phyloP scores from a whole-genome alignment of 805 yeast genomes.

The Schwanniomyces yamadae region DNA sequence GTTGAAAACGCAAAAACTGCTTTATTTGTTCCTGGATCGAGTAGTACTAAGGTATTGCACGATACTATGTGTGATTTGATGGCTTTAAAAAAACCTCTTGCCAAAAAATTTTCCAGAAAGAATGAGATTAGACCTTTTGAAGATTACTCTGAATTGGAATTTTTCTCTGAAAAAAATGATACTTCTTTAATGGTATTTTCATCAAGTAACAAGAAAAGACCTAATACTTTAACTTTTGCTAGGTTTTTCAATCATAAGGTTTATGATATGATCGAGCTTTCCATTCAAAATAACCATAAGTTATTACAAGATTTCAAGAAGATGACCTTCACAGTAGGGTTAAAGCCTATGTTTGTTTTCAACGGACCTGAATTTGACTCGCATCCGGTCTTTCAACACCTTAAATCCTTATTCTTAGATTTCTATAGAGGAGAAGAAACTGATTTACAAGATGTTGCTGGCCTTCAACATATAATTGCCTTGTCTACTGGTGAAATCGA shows the following conservation, averaged over 20 bases:
- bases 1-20: conserved; percentile 90
- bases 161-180: conserved; percentile 94
- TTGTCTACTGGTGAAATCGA: conserved; percentile 74
- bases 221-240: conserved; percentile 82
- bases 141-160: conserved; percentile 80
- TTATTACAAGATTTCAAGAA: conserved; percentile 78
- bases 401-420: conserved; percentile 87
- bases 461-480: conserved; percentile 87
- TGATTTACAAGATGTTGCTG: conserved; percentile 87
- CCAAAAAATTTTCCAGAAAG: conserved; percentile 83
- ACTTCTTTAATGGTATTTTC: conserved; percentile 78
- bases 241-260: conserved; percentile 89
- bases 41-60: conserved; percentile 74
- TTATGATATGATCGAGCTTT: conserved; percentile 91
- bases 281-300: conserved; percentile 63
- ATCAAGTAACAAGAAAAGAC: conserved; percentile 85
- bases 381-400: conserved; percentile 80
- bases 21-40: conserved; percentile 85
- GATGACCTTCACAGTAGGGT: conserved; percentile 78
- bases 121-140: conserved; percentile 92
- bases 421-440: conserved; percentile 85
- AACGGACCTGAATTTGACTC: conserved; percentile 90
- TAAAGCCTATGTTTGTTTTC: conserved; percentile 92
- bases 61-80: conserved; percentile 87
- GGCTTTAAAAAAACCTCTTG: conserved; percentile 87